Base-by-base conservation (phyloP, 106 monocot genomes). In the Chionographis japonica region DNA sequence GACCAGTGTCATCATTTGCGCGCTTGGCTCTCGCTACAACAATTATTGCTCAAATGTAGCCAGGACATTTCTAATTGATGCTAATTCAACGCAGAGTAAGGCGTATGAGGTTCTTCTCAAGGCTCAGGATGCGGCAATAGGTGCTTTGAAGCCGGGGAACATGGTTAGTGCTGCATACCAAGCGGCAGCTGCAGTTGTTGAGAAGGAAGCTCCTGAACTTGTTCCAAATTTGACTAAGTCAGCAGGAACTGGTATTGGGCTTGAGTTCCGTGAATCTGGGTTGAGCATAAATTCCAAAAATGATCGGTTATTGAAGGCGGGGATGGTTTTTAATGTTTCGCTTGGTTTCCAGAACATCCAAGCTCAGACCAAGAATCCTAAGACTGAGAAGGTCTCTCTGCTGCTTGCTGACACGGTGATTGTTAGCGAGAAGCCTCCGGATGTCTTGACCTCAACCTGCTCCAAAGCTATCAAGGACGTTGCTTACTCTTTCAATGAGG, bases 191-290 rank as follows among this genome's bases (percentile, higher is more conserved):
- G 62, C 82, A 53, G 68, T 82, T 9, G 72, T 82, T 13, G 67
- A 69, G 63, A 77, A 59, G n/a, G 82, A 82, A 77, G 63, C 61
- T 59, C 58, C 64, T 20, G 77, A 74, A 52, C 59, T 82, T 4
- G 17, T 82, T 49, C 77, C 68, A 39, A 68, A 73, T 50, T 59
- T 82, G 3, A 77, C 82, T 12, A 82, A 68, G 54, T 68, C 82
- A 39, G 82, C 77, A 16, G 82, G 82, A 57, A 82, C 82, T 52
- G 82, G 82, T 12, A 82, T 82, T 54, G 82, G 82, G n/a, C 82
- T 82, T 63, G 82, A 82, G 68, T 82, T 82, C 19, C 77, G 82
- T 51, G 82, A 82, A 56, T 72, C 77, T 63, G 76, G 82, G 10
- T 63, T 77, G 51, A 67, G 52, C 58, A 54, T 82, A 13, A 82